phyloP scores from a whole-genome alignment of 768 basidiomycete species.

The Lactarius tabidus region DNA sequence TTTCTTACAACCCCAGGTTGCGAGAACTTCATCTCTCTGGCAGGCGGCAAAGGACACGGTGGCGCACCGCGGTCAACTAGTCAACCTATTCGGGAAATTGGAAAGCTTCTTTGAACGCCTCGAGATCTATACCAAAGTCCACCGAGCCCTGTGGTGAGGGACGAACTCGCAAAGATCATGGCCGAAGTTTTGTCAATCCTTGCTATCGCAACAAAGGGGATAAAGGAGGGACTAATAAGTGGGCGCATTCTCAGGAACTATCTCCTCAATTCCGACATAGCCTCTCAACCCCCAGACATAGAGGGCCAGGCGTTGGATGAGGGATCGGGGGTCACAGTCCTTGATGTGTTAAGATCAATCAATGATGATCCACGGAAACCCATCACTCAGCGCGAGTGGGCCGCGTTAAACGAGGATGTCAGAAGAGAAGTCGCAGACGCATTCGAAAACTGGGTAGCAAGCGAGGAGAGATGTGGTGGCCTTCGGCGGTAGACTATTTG shows the following conservation, averaged over 20 bases:
- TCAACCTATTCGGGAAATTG: no score
- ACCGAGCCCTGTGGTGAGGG: neutral
- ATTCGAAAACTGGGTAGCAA: neutral
- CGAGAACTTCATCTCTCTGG: neutral
- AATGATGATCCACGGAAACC: neutral
- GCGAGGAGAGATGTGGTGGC: conserved; percentile 2
- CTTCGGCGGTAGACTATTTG: conserved; percentile 4
- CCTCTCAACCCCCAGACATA: neutral
- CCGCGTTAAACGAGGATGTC: neutral
- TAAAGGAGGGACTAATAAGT: neutral
- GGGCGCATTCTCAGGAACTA: neutral
- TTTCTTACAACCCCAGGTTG: neutral
- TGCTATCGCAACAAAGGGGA: neutral
- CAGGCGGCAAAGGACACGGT: neutral
- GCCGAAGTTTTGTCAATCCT: neutral
- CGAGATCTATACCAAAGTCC: neutral
- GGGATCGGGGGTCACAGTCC: conserved; percentile 1
- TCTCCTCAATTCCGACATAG: conserved; percentile 5
- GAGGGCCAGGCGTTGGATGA: neutral
- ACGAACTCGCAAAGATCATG: neutral
- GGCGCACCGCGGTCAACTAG: neutral
- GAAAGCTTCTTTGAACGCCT: no score
- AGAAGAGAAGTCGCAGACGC: neutral
- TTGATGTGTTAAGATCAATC: conserved; percentile 6
- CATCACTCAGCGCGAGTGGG: neutral